These are phyloP conservation scores for Colletotrichum magnum DNA, from an alignment of 2,329 filamentous ascomycete genomes.

Conservation along the genomic window DNA sequence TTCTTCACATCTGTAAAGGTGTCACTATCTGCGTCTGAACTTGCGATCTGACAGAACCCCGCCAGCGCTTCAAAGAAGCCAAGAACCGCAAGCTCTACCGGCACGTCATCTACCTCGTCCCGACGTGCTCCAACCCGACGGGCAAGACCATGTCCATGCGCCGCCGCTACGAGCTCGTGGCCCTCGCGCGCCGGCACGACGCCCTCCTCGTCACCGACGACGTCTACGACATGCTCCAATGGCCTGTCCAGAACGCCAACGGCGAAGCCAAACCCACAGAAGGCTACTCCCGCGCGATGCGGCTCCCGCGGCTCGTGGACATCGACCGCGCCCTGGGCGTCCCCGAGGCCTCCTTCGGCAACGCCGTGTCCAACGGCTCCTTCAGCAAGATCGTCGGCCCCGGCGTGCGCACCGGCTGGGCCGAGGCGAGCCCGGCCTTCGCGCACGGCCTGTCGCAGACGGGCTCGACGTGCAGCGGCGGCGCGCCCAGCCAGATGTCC, in stretches of 20 bases:
- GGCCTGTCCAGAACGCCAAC: constrained; percentile 64
- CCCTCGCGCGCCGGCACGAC: constrained; percentile 83
- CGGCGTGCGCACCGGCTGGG: constrained; percentile 90
- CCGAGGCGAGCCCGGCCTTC: constrained; percentile 75
- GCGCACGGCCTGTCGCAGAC: constrained; percentile 66
- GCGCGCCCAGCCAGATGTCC: constrained; percentile 69
- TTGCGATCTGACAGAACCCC: background rate
- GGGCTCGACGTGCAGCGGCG: constrained; percentile 69
- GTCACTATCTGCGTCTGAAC: background rate
- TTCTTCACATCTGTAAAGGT: too few species aligned
- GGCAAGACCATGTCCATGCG: constrained; percentile 83
- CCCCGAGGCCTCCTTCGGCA: constrained; percentile 75
- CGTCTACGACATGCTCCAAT: constrained; percentile 94
- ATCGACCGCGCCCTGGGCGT: constrained; percentile 60
- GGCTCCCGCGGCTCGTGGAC: too few species aligned
- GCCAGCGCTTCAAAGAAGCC: constrained; percentile 35
- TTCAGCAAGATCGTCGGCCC: constrained; percentile 92
- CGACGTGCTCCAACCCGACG: constrained; percentile 91
- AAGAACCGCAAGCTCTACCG: constrained; percentile 80
- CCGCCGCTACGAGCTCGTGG: constrained; percentile 77
- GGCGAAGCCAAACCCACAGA: constrained; percentile 7
- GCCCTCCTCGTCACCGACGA: constrained; percentile 91
- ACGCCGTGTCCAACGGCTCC: constrained; percentile 87
- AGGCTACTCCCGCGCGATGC: too few species aligned
- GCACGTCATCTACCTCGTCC: constrained; percentile 89